Percentiles rank a stretch among this genome's conserved stretches.
Evolutionary conservation across 192 early-diverging fungal genomes (phyloP).

Genomic region (Diversispora eburnea): DNA sequence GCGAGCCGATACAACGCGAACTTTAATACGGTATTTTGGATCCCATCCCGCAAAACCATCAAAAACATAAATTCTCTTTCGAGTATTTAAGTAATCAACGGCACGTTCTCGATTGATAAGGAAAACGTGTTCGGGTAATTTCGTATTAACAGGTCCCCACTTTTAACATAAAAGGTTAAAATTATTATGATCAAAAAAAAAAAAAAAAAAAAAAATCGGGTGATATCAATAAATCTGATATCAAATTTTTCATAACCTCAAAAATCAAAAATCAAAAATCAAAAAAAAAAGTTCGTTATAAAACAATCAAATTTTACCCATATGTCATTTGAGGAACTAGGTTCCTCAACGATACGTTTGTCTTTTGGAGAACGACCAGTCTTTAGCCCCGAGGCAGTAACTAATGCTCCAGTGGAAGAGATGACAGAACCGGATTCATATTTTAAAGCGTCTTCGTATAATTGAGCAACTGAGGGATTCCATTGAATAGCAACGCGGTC

Average conservation of each 20-base stretch:
- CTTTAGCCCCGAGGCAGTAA: conserved; percentile 88
- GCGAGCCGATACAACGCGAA: conserved; percentile 89
- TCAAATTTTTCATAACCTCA: background rate
- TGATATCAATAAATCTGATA: background rate
- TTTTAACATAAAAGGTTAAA: conserved; percentile 17
- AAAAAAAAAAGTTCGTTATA: background rate
- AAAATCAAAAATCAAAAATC: too few relatives aligned
- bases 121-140: conserved; percentile 77
- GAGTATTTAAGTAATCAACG: conserved; percentile 95
- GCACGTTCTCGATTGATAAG: conserved; percentile 95
- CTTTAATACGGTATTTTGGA: conserved; percentile 96
- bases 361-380: conserved; percentile 91
- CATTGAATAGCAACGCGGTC: conserved; percentile 77
- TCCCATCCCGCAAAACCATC: conserved; percentile 99
- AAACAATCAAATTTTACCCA: conserved; percentile 52
- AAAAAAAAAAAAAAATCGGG: background rate
- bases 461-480: conserved; percentile 78
- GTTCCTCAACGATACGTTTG: conserved; percentile 97
- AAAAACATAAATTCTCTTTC: conserved; percentile 88
- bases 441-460: conserved; percentile 90
- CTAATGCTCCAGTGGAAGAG: conserved; percentile 88
- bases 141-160: conserved; percentile 98
- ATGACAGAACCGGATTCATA: conserved; percentile 84
- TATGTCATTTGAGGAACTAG: conserved; percentile 76
- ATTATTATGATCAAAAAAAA: background rate